Base-by-base conservation (phyloP, 352 stramenopile genomes). In the Globisporangium mamillatum region DNA sequence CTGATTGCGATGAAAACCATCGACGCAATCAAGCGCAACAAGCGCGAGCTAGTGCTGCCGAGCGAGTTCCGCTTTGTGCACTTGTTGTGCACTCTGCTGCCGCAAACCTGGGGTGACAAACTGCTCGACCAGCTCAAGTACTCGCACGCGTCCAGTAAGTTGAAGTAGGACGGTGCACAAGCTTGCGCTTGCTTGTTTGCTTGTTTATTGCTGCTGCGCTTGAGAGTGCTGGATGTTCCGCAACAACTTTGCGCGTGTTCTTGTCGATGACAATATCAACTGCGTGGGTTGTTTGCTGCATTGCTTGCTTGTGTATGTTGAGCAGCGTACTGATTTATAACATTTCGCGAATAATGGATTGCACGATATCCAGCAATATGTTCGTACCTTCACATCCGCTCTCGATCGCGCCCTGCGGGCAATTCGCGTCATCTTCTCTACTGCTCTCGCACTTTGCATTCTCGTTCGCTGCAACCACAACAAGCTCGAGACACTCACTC, bases 61-160 rank as follows among this genome's bases (percentile, higher is more conserved):
- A 20, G 27, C 8, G 61, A 64, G 46, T 41, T 72, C 20, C 18
- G 38, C 7, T 63, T 68, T 38, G 52, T 72, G 29, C 44, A 32
- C 46, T 24, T 32, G 44, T 41, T 72, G 14, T 56, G 67, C 16
- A 14, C 14, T 22, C n/a, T 68, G 32, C 41, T 72, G 41, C 67
- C 67, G 53, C 67, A 69, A n/a, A 6, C 67, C 41, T 72, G 67
- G 67, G 25, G 61, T 18, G 62, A 72, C 61, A 69, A 57, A 29
- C 61, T 72, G 41, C 61, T 72, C 29, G 54, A 72, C 32, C 24
- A 46, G 61, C 24, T 72, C n/a, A 58, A 68, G 67, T 72, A 69
- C 61, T 63, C 57, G 24, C 48, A 34, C 32, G 46, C 25, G 58
- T 56, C 46, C 50, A 48, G n/a, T 29, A 25, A n/a, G 38, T 10